Evolutionary conservation across 495 filamentous ascomycete genomes (phyloP), one percentile per base, ranked within the genome.

Genomic region (Aspergillus cavernicola): DNA sequence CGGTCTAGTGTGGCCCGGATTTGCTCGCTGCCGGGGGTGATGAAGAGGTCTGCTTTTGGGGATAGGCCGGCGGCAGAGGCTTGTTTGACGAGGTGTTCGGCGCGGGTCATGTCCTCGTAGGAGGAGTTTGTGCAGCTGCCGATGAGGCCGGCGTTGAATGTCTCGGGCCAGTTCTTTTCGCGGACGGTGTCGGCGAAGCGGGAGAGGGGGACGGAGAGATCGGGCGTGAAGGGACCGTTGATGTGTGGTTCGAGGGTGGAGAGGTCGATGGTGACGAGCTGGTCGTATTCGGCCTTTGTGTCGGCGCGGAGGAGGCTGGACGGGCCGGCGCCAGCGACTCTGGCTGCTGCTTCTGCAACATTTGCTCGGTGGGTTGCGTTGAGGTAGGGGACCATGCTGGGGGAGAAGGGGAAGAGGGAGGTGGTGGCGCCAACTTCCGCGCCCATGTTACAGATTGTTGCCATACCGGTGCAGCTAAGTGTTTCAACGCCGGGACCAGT

Each of bases 101-200:
- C 88, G 58, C 95, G 90, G 61, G 85, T 88, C 93, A 99, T 97
- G 66, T 99, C 93, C 79, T 99, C 95, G 72, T 99, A 99, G 23
- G 92, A 97, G 37, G 90, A 96, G 83, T 99, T 99, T 61, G 93
- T 99, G 88, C 93, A 99, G 67, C 93, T 97, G 51, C 93, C 93
- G 65, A 99, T 76, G 57, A 76, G 66, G 67, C 95, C 95, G 61
- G 96, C 95, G 81, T 96, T 97, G 61, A 98, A 77, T 71, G 97
- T 92, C 71, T 95, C 86, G 35, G 93, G 93, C 93, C 93, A 98
- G 72, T 86, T 85, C 75, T 98, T 96, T 60, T 81, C 77, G 80
- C 92, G 87, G 57, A 92, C 93, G 61, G 93, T 89, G 69, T 92
- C 85, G 72, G 90, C 90, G 76, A 97, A 97, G 79, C 97, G 88